Evolutionary conservation across 179 eudicot species (phyloP).

Genomic region (Drosera spatulata): DNA sequence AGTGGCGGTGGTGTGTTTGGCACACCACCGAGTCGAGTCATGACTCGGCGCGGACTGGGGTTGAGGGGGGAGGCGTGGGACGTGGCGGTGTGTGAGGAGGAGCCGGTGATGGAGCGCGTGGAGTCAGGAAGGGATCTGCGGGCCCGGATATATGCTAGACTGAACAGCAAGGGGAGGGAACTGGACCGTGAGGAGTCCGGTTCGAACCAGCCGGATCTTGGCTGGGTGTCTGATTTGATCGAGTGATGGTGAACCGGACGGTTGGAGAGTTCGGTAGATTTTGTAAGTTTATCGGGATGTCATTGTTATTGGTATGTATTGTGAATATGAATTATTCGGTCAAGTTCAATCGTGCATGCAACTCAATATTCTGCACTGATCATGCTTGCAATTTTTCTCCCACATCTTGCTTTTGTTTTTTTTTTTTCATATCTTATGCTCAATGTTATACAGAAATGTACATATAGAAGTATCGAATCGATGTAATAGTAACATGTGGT

Average conservation of each 20-base stretch:
- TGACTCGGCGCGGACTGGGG: constrained; percentile 28
- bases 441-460: too few species aligned
- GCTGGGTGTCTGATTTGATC: constrained; percentile 61
- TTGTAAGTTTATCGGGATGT: too few species aligned
- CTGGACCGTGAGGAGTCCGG: constrained; percentile 34
- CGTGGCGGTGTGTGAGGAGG: constrained; percentile 22
- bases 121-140: constrained; percentile 65
- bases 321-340: too few species aligned
- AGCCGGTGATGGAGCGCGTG: constrained; percentile 69
- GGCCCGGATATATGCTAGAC: constrained; percentile 62
- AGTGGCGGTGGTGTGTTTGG: constrained; percentile 32
- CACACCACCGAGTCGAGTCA: constrained; percentile 25
- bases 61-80: constrained; percentile 37
- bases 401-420: too few species aligned
- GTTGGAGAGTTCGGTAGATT: background rate
- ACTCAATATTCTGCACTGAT: too few species aligned
- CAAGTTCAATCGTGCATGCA: too few species aligned
- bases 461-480: too few species aligned
- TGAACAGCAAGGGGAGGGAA: constrained; percentile 54
- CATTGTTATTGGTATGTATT: too few species aligned
- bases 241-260: constrained; percentile 12
- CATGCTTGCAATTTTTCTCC: too few species aligned
- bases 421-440: too few species aligned
- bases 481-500: too few species aligned
- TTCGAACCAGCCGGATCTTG: constrained; percentile 36